Conservation (phyloP, 805 yeast genomes). For the Candida qinlingensis region DNA sequence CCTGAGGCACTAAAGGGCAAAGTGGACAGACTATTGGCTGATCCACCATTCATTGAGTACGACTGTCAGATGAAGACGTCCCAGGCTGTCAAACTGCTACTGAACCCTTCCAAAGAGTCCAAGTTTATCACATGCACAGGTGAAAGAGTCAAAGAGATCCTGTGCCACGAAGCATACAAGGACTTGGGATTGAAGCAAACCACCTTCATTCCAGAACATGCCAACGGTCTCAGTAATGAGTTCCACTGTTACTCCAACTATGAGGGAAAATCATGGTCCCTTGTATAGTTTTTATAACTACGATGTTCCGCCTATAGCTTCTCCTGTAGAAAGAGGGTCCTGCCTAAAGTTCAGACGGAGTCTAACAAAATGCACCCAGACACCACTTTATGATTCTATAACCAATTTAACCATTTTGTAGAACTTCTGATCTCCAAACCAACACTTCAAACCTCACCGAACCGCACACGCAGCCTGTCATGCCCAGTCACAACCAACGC, state of each 20-base stretch:
- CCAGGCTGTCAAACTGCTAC: conserved; percentile 54
- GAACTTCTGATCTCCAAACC: too few species aligned
- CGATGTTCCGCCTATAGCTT: too few species aligned
- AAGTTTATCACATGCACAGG: conserved; percentile 71
- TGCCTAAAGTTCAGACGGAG: not conserved
- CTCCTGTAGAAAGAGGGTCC: too few species aligned
- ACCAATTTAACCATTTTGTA: too few species aligned
- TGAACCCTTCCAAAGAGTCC: conserved; percentile 34
- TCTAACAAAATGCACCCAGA: not conserved
- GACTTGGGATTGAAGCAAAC: conserved; percentile 49
- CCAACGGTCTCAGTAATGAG: conserved; percentile 82
- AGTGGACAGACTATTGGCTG: conserved; percentile 70
- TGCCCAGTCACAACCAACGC: not conserved
- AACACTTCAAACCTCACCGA: not conserved
- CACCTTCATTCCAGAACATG: conserved; percentile 70
- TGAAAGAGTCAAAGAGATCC: conserved; percentile 64
- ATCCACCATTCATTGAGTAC: conserved; percentile 82
- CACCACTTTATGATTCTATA: not conserved
- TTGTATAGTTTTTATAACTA: conserved; percentile 22
- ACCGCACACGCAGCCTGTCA: not conserved
- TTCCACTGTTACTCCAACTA: conserved; percentile 80
- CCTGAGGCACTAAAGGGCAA: conserved; percentile 52
- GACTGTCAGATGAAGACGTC: conserved; percentile 75
- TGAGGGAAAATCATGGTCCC: conserved; percentile 62
- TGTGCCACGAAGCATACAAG: conserved; percentile 3